Conservation (phyloP, 768 basidiomycete species). For the Suillus occidentalis region DNA sequence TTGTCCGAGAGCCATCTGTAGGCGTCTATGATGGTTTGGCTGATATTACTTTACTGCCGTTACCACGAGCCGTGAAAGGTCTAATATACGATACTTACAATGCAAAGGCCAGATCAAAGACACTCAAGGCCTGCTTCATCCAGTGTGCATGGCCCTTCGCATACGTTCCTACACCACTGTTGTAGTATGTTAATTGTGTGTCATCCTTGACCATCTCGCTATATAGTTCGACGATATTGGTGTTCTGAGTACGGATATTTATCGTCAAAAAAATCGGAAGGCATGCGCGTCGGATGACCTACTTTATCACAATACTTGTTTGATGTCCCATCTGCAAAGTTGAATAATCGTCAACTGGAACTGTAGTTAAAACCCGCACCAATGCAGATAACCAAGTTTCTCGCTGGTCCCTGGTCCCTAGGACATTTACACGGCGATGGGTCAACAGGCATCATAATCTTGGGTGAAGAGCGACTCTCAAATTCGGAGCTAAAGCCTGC, state of each 20-base stretch:
- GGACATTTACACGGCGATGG: background rate
- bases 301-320: slow-evolving; percentile 36
- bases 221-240: slow-evolving; percentile 43
- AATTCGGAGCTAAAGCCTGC: no score
- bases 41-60: background rate
- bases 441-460: no score
- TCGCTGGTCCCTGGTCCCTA: background rate
- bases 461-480: background rate
- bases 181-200: slow-evolving; percentile 40
- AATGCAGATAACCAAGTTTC: slow-evolving; percentile 31
- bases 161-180: slow-evolving; percentile 40
- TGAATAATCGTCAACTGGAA: background rate
- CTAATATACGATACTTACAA: slow-evolving; percentile 24
- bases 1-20: slow-evolving; percentile 44
- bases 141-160: slow-evolving; percentile 21
- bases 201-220: slow-evolving; percentile 35
- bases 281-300: background rate
- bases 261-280: background rate
- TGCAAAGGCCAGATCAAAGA: slow-evolving; percentile 38
- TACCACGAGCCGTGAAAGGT: background rate
- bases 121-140: slow-evolving; percentile 23
- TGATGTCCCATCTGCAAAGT: slow-evolving; percentile 29
- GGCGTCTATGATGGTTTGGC: slow-evolving; percentile 33
- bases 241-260: slow-evolving; percentile 32
- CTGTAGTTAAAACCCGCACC: background rate